Evolutionary conservation across 306 rosid genomes (phyloP), one percentile per base, ranked within the genome.

Genomic region (Casuarina equisetifolia): DNA sequence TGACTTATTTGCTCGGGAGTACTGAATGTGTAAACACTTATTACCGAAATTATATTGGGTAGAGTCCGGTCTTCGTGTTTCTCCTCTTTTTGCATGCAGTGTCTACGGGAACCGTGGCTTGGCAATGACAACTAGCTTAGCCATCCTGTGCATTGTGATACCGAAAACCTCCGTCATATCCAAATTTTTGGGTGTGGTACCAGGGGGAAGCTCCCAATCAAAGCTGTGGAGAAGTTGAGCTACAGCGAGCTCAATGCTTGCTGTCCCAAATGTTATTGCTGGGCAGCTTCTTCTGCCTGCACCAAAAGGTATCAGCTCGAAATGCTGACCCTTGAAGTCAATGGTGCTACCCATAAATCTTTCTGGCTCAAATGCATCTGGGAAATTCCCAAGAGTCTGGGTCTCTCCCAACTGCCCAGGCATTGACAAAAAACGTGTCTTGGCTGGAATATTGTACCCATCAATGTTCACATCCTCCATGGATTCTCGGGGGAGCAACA

Each of bases 231-330:
- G 86, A 36, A 92, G 85, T 68, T 89, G 96, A 76, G 96, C 92
- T 3, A 92, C 76, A 77, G 89, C 90, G 76, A 89, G 91, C 86
- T 89, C 91, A 70, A 83, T 32, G 54, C 69, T 80, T 50, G 86
- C 91, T 69, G 53, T 69, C 13, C 67, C 82, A 15, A 92, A 87
- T 44, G 84, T 79, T 42, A 87, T 73, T 9, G 68, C 89, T 0
- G 91, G 96, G 81, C 96, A 90, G 15, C 81, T 81, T 82, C 96
- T 85, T 88, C 93, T 84, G 12, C 97, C 93, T 35, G 89, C 91
- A 2, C 96, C 96, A 15, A 90, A 90, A 12, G 96, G 97, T 78
- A 86, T 80, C 9, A 90, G 80, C 85, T 88, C 85, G 75, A 79
- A 90, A 78, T 90, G 84, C 17, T 78, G 80, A 25, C 96, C 93